phyloP scores from a whole-genome alignment of 2,329 filamentous ascomycete genomes.

The Cadophora sp. region DNA sequence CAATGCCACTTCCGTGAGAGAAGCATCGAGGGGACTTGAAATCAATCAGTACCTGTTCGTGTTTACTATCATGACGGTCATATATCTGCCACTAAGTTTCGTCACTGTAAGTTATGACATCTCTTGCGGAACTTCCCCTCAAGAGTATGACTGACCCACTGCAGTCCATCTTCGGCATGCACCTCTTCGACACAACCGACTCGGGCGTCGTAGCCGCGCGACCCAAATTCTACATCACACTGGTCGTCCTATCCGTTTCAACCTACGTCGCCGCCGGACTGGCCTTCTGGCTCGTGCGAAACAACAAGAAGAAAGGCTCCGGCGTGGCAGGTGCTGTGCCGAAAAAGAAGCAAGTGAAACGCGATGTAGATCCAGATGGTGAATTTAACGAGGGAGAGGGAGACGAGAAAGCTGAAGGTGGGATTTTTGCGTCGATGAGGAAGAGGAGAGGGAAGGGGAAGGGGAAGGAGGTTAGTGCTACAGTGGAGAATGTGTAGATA shows the following conservation, averaged over 20 bases:
- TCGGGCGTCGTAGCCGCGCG: not conserved
- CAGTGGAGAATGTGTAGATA: not conserved
- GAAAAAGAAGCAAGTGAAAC: not conserved
- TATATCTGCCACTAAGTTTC: conserved; percentile 2
- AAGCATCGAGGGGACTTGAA: not conserved
- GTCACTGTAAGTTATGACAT: not conserved
- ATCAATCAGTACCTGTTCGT: conserved; percentile 1
- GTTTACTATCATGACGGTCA: not conserved
- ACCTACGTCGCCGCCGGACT: not conserved
- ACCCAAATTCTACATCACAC: not conserved
- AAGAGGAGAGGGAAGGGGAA: not conserved
- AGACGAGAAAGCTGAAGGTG: not conserved
- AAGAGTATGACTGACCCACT: not conserved
- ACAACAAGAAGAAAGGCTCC: not conserved
- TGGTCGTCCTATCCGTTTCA: not conserved
- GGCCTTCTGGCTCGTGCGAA: not conserved
- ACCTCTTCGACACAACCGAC: not conserved
- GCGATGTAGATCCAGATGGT: not conserved
- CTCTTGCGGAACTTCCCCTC: not conserved
- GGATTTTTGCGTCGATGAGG: not conserved
- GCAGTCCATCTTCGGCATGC: not conserved
- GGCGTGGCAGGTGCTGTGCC: not conserved
- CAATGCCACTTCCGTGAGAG: conserved; percentile 12
- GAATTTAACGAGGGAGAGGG: too few relatives aligned
- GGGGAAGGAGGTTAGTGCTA: not conserved